Conservation (phyloP, 331 rosid genomes). For the Acacia concinna region DNA sequence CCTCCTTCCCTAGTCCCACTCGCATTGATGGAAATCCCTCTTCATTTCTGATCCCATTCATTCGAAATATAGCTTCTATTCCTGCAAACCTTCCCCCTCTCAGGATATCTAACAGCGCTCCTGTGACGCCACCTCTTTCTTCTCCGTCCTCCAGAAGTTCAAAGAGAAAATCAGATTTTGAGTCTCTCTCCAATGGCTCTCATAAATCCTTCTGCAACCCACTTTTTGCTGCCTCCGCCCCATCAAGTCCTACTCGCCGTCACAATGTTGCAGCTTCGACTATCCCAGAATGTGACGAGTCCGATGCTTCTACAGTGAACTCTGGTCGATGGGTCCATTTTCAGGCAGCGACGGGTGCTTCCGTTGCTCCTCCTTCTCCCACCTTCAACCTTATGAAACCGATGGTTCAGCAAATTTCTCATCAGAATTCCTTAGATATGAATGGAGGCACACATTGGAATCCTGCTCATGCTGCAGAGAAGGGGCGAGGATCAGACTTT, state of each 20-base stretch:
- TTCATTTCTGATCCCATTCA: slow-evolving; percentile 82
- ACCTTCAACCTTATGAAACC: slow-evolving; percentile 88
- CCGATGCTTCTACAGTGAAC: slow-evolving; percentile 89
- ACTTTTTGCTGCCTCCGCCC: slow-evolving; percentile 81
- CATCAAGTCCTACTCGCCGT: slow-evolving; percentile 84
- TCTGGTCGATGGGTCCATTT: slow-evolving; percentile 95
- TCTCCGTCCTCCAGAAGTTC: slow-evolving; percentile 85
- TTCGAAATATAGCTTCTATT: slow-evolving; percentile 73
- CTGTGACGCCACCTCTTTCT: slow-evolving; percentile 94
- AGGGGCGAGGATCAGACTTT: slow-evolving; percentile 69
- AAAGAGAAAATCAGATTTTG: slow-evolving; percentile 78
- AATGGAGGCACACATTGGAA: slow-evolving; percentile 64
- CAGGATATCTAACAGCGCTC: slow-evolving; percentile 88
- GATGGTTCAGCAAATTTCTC: slow-evolving; percentile 49
- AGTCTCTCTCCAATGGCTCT: slow-evolving; percentile 54
- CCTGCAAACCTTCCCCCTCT: slow-evolving; percentile 89
- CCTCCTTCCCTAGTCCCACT: slow-evolving; percentile 86
- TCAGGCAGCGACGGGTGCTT: slow-evolving; percentile 62
- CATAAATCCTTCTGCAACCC: slow-evolving; percentile 70
- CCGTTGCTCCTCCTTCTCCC: slow-evolving; percentile 82
- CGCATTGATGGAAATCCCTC: slow-evolving; percentile 79
- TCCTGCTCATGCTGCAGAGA: slow-evolving; percentile 44
- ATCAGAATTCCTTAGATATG: slow-evolving; percentile 45
- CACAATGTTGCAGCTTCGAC: slow-evolving; percentile 72
- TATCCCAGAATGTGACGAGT: slow-evolving; percentile 91